Percentiles rank a stretch among this genome's conserved stretches.
These are phyloP conservation scores for Mycena vulgaris DNA, from an alignment of 768 basidiomycete genomes.

Conservation along the genomic window DNA sequence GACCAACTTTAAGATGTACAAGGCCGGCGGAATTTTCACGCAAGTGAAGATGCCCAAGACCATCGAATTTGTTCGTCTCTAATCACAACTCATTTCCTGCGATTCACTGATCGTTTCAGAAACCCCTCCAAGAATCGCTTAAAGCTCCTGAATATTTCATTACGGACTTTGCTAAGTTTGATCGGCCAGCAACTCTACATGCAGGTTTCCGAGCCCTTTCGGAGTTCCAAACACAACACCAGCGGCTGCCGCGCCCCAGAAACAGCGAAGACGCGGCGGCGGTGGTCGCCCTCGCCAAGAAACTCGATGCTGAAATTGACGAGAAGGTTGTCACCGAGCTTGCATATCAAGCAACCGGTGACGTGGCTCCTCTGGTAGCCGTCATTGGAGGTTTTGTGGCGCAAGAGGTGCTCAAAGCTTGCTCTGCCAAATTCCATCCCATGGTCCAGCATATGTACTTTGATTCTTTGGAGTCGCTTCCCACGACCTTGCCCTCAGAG, in stretches of 20 bases:
- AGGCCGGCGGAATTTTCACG: slow-evolving; percentile 93
- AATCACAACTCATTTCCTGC: slow-evolving; percentile 4
- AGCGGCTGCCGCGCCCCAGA: slow-evolving; percentile 85
- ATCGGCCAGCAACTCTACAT: slow-evolving; percentile 91
- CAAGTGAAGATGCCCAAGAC: slow-evolving; percentile 99
- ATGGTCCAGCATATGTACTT: slow-evolving; percentile 97
- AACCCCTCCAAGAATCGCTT: slow-evolving; percentile 92
- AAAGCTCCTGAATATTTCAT: slow-evolving; percentile 89
- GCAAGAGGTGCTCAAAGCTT: slow-evolving; percentile 97
- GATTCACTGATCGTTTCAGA: slow-evolving; percentile 63
- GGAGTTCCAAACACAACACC: slow-evolving; percentile 75
- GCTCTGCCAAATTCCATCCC: slow-evolving; percentile 98
- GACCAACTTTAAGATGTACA: slow-evolving; percentile 80
- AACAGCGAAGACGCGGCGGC: slow-evolving; percentile 84
- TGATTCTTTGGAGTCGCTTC: slow-evolving; percentile 96
- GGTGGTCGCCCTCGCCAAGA: slow-evolving; percentile 85
- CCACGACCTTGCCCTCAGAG: slow-evolving; percentile 81
- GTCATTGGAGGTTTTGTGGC: slow-evolving; percentile 98
- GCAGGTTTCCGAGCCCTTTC: slow-evolving; percentile 96
- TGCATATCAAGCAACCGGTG: slow-evolving; percentile 92
- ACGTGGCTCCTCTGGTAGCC: slow-evolving; percentile 91
- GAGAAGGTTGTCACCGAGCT: slow-evolving; percentile 89
- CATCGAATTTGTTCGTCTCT: slow-evolving; percentile 85
- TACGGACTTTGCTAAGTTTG: slow-evolving; percentile 98
- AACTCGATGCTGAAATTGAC: slow-evolving; percentile 80